Conservation (phyloP, 805 yeast genomes). For the Metschnikowia gelsemii region DNA sequence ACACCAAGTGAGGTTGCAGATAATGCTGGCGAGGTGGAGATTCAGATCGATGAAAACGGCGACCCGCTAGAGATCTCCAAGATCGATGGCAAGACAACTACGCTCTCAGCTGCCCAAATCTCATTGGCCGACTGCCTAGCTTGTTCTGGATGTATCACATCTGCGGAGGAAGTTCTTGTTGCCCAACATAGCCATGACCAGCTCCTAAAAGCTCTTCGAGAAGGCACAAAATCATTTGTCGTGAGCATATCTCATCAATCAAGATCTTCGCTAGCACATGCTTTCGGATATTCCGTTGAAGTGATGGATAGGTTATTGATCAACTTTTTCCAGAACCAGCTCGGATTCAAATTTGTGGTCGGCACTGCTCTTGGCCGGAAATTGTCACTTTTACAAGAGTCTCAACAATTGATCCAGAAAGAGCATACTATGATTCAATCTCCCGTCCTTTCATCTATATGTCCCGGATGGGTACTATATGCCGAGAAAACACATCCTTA, state of each 20-base stretch:
- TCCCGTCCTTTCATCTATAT: conserved; percentile 69
- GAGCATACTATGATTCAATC: conserved; percentile 24
- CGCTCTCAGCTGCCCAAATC: conserved; percentile 77
- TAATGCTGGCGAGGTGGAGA: conserved; percentile 35
- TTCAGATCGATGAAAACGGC: conserved; percentile 58
- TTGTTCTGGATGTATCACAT: conserved; percentile 94
- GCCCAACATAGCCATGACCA: conserved; percentile 88
- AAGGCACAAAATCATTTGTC: conserved; percentile 45
- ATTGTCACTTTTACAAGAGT: conserved; percentile 51
- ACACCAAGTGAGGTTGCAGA: conserved; percentile 29
- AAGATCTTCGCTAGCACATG: conserved; percentile 76
- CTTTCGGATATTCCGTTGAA: conserved; percentile 52
- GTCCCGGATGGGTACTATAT: conserved; percentile 97
- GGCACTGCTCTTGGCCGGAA: conserved; percentile 84
- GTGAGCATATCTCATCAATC: conserved; percentile 85
- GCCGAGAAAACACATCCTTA: conserved; percentile 95
- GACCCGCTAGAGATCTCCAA: conserved; percentile 67
- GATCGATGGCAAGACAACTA: conserved; percentile 51
- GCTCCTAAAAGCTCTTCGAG: conserved; percentile 57
- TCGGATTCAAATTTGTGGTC: conserved; percentile 72
- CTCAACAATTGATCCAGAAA: conserved; percentile 46
- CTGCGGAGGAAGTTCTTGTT: conserved; percentile 92
- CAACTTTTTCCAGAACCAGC: conserved; percentile 53
- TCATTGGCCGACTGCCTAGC: conserved; percentile 92
- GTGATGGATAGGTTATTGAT: conserved; percentile 62